Evolutionary conservation across 1,284 basidiomycete genomes (phyloP).

Genomic region (Sporisorium sorghi): DNA sequence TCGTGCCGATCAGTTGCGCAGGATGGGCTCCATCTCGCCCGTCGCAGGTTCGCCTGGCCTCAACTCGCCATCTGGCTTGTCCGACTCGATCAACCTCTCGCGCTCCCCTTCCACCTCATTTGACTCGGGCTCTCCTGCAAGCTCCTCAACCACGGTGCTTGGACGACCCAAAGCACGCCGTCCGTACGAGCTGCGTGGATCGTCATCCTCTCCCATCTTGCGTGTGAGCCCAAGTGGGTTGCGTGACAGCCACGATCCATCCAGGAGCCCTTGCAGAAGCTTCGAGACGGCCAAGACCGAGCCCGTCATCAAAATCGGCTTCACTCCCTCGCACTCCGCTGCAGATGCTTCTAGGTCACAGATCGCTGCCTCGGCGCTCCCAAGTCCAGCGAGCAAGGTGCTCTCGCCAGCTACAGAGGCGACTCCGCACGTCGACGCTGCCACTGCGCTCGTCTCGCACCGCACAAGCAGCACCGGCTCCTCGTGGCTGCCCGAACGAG

Average conservation of each 20-base stretch:
- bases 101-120: constrained; percentile 40
- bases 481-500: constrained; percentile 39
- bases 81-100: constrained; percentile 36
- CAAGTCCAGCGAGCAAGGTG: constrained; percentile 37
- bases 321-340: constrained; percentile 13
- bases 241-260: constrained; percentile 28
- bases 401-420: constrained; percentile 44
- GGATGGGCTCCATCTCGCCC: constrained; percentile 41
- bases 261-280: constrained; percentile 37
- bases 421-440: constrained; percentile 34
- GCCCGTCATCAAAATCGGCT: constrained; percentile 41
- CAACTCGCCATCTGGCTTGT: constrained; percentile 29
- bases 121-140: constrained; percentile 35
- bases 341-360: constrained; percentile 11
- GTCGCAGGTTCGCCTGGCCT: constrained; percentile 34
- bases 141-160: constrained; percentile 22
- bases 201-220: constrained; percentile 42
- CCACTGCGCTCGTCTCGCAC: constrained; percentile 34
- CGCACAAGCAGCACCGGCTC: constrained; percentile 27
- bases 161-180: constrained; percentile 47
- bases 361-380: constrained; percentile 7
- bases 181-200: constrained; percentile 48
- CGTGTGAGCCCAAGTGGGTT: constrained; percentile 27
- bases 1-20: constrained; percentile 35
- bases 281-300: constrained; percentile 35